Base-by-base conservation (phyloP, 257 asterid genomes). In the Solanum appendiculatum region DNA sequence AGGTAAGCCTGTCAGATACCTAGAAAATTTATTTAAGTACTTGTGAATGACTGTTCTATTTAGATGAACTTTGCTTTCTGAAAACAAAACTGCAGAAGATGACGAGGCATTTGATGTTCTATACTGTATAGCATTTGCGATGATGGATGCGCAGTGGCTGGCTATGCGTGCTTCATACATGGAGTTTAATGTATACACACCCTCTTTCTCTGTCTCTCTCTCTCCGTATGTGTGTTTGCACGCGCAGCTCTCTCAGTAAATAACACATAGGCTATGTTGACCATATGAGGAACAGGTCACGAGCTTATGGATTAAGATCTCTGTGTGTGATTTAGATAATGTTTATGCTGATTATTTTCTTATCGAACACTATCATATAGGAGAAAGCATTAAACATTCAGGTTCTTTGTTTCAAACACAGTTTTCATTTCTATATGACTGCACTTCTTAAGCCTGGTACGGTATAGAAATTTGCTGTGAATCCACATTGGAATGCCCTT, bases 91-190 rank as follows among this genome's bases (percentile, higher is more conserved):
- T 93, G 96, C 95, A 96, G 99, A 94, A 83, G 91, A 96, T 56
- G 95, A 94, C 70, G 93, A 93, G 34, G 99, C 98, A 33, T 97
- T 97, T 86, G 98, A 97, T 87, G 88, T 93, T 86, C 94, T 97
- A 60, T 97, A 92, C 75, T 95, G 98, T 87, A 87, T 97, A 89
- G 93, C 99, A 4, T 97, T 97, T 84, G 94, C 95, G 0, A 91
- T 97, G 98, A 83, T 97, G 98, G 99, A 97, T 81, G 98, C 98
- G 3, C 99, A 95, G 89, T 97, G 99, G 99, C 98, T 97, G 81
- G 98, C 98, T 66, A 97, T 94, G 98, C 95, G 87, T 68, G 99
- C 99, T 88, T 97, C 99, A 7, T 97, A 97, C 88, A 95, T 97
- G 99, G 95, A 96, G 86, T 80, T 80, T 48, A 80, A 80, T 3